A percentile compares a stretch with the other conserved stretches of the same genome.
Conservation (phyloP, 1,284 basidiomycete genomes). For the Ceratobasidium sp. region DNA sequence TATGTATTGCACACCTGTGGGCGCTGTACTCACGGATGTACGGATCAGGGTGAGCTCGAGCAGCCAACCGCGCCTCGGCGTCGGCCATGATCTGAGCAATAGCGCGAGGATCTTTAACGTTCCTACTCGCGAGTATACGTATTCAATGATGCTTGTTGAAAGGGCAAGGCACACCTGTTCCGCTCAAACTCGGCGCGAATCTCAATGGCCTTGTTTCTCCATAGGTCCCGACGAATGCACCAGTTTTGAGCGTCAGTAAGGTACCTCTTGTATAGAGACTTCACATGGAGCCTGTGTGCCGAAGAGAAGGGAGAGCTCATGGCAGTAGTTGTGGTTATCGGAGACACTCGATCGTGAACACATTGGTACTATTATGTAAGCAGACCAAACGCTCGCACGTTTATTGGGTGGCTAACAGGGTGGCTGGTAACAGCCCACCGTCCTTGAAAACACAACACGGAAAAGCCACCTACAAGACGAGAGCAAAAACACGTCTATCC, state of each 20-base stretch:
- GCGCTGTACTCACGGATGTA: slow-evolving; percentile 76
- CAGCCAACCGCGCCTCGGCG: slow-evolving; percentile 80
- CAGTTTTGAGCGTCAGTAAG: slow-evolving; percentile 90
- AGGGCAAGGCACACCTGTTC: slow-evolving; percentile 73
- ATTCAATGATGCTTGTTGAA: not conserved
- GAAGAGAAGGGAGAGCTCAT: slow-evolving; percentile 68
- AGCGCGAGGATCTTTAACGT: slow-evolving; percentile 88
- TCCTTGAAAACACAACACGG: not conserved
- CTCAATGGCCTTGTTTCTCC: slow-evolving; percentile 83
- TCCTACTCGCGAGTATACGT: slow-evolving; percentile 59
- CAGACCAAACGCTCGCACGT: not conserved
- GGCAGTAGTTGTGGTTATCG: slow-evolving; percentile 42
- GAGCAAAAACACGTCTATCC: slow-evolving; percentile 10
- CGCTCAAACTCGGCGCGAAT: slow-evolving; percentile 93
- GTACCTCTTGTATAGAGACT: slow-evolving; percentile 89
- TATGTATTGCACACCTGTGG: not conserved
- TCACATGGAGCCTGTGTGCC: slow-evolving; percentile 87
- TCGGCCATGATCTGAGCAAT: slow-evolving; percentile 82
- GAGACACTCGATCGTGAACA: not conserved
- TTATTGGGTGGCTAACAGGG: slow-evolving; percentile 30
- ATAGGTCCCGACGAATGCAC: slow-evolving; percentile 85
- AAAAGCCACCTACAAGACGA: not conserved
- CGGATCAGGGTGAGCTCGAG: slow-evolving; percentile 85
- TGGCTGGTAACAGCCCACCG: not conserved
- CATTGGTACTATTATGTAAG: slow-evolving; percentile 11